Conservation (phyloP, 2,329 filamentous ascomycete genomes). For the Endoconidiophora polonica region DNA sequence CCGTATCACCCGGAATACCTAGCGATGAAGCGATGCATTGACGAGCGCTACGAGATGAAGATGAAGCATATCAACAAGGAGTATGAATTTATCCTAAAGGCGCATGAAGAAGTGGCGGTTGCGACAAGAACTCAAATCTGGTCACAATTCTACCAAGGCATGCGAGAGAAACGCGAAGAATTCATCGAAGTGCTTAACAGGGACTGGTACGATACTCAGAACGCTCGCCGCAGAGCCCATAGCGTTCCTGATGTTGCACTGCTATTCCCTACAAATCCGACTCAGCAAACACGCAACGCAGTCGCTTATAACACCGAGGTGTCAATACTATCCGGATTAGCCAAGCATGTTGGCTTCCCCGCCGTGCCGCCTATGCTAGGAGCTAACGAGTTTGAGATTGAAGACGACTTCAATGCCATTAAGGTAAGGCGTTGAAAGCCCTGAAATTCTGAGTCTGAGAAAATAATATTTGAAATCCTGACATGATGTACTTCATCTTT, state of each 20-base stretch:
- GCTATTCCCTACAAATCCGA: conserved; percentile 59
- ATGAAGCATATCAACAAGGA: conserved; percentile 59
- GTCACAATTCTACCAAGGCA: conserved; percentile 76
- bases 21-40: conserved; percentile 74
- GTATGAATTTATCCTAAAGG: conserved; percentile 54
- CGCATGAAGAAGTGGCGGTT: conserved; percentile 57
- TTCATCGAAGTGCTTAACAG: conserved; percentile 68
- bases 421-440: conserved; percentile 35
- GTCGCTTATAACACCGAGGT: conserved; percentile 91
- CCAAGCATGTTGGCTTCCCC: conserved; percentile 91
- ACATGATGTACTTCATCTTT: conserved; percentile 2
- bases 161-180: conserved; percentile 67
- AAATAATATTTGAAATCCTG: conserved; percentile 6
- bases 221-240: conserved; percentile 67
- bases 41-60: conserved; percentile 67
- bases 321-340: conserved; percentile 73
- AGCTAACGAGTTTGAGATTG: conserved; percentile 55
- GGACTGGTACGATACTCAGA: conserved; percentile 85
- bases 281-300: conserved; percentile 68
- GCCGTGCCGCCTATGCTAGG: conserved; percentile 73
- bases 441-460: background rate
- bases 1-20: conserved; percentile 84
- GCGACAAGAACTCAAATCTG: conserved; percentile 75
- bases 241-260: conserved; percentile 69
- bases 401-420: conserved; percentile 80